Evolutionary conservation across 805 yeast genomes (phyloP), one percentile per base, ranked within the genome.

Genomic region (Pichia phayaonensis): DNA sequence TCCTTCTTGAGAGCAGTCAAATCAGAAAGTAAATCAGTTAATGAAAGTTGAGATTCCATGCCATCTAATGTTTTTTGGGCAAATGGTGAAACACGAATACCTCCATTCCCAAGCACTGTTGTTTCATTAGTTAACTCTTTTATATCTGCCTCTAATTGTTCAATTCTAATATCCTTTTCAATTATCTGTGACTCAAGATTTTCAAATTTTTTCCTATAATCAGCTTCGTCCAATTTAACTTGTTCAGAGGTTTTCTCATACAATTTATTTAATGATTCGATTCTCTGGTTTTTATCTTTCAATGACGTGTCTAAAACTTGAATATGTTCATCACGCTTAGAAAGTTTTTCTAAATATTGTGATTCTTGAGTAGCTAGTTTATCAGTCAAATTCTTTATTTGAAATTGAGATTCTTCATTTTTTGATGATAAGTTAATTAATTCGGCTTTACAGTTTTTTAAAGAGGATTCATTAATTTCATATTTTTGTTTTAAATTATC

Each of bases 1-100:
- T 84, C 86, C 56, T 77, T 84, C 63, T 80, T 83, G 51, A 87
- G 65, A 49, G 77, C 71, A 54, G 79, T 76, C 59, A 77, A 80
- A 58, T 86, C 92, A 1, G 85, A 65, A 56, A 83, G 80, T 29
- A 85, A 68, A 42, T 85, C 78, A 4, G 86, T 81, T 40, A 86
- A 68, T 0, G 90, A 80, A 8, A 85, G 75, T 10, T 83, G 82
- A 13, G 57, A 54, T 13, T 62, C 61, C 47, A 62, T 54, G 22
- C 59, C 63, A 41, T 71, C 69, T 11, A 81, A 70, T 22, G 81
- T 73, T 38, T 77, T 75, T 45, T 78, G 75, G 1, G 88, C 85
- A 20, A 40, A 73, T 46, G 83, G 64, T 24, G 63, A 59, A 12
- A 48, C 42, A 34, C 20, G 38, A n/a, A 41, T 20, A n/a, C 50